Percentiles rank a stretch among this genome's conserved stretches.
phyloP scores from a whole-genome alignment of 1,139 yeast genomes.

The Suhomyces terraborum region DNA sequence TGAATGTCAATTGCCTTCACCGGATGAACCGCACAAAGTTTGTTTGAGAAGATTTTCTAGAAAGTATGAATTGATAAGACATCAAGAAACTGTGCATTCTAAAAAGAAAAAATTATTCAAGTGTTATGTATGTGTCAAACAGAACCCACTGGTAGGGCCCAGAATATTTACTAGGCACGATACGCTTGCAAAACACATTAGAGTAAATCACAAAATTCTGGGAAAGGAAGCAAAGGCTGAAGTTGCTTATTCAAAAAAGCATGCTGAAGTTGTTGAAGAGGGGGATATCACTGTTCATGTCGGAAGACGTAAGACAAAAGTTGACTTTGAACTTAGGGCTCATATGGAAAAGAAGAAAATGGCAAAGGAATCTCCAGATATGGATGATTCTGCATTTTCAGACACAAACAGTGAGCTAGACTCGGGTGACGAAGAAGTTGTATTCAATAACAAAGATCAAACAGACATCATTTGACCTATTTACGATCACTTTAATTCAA shows the following conservation, averaged over 20 bases:
- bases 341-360: slow-evolving; percentile 45
- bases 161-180: slow-evolving; percentile 91
- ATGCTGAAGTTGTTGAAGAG: slow-evolving; percentile 49
- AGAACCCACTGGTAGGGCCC: slow-evolving; percentile 50
- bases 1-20: slow-evolving; percentile 50
- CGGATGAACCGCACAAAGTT: slow-evolving; percentile 53
- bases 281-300: slow-evolving; percentile 51
- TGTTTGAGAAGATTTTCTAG: slow-evolving; percentile 88
- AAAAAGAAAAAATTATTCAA: slow-evolving; percentile 81
- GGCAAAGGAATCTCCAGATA: slow-evolving; percentile 22
- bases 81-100: slow-evolving; percentile 95
- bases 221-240: slow-evolving; percentile 66
- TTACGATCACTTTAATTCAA: slow-evolving; percentile 2
- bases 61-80: slow-evolving; percentile 91
- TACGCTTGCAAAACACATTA: slow-evolving; percentile 88
- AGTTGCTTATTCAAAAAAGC: slow-evolving; percentile 50
- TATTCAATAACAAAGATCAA: slow-evolving; percentile 12
- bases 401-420: slow-evolving; percentile 24
- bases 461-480: slow-evolving; percentile 1
- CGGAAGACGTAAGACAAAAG: slow-evolving; percentile 51
- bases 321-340: slow-evolving; percentile 50
- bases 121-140: slow-evolving; percentile 81
- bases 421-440: slow-evolving; percentile 31
- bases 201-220: slow-evolving; percentile 80
- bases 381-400: slow-evolving; percentile 20